Percentiles rank a stretch among this genome's conserved stretches.
These are phyloP conservation scores for Neofusicoccum sp. DNA, from an alignment of 2,329 filamentous ascomycete species.

Conservation along the genomic window DNA sequence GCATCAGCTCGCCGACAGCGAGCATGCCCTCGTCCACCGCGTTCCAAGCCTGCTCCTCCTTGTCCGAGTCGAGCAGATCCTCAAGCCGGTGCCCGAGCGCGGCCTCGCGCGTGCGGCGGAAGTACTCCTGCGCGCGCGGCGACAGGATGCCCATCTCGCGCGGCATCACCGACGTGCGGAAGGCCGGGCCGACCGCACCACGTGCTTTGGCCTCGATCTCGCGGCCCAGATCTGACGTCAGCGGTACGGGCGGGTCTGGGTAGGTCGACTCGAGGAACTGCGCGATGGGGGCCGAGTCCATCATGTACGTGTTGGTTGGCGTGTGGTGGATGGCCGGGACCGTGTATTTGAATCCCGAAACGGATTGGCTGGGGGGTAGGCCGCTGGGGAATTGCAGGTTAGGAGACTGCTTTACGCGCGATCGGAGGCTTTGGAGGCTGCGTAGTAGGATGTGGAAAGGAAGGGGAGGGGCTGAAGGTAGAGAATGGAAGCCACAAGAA, in stretches of 20 bases:
- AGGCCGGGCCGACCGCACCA: conserved; percentile 27
- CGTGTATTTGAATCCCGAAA: conserved; percentile 35
- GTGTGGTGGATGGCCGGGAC: conserved; percentile 45
- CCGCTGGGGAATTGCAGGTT: conserved; percentile 24
- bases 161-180: conserved; percentile 36
- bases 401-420: conserved; percentile 14
- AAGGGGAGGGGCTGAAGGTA: neutral
- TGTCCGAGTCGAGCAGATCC: conserved; percentile 32
- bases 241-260: conserved; percentile 33
- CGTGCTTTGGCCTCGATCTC: conserved; percentile 35
- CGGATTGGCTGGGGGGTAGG: conserved; percentile 24
- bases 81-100: conserved; percentile 37
- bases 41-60: conserved; percentile 31
- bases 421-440: conserved; percentile 4
- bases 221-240: conserved; percentile 37
- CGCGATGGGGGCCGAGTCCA: conserved; percentile 42
- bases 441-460: neutral
- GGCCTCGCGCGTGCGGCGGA: conserved; percentile 40
- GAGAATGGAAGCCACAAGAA: neutral
- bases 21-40: conserved; percentile 27
- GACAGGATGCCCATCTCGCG: conserved; percentile 40
- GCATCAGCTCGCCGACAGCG: conserved; percentile 34
- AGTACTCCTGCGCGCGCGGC: conserved; percentile 38
- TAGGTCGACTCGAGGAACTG: conserved; percentile 44
- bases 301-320: conserved; percentile 39